Evolutionary conservation across 2,329 filamentous ascomycete species (phyloP).

Genomic region (Aureobasidium pullulans): DNA sequence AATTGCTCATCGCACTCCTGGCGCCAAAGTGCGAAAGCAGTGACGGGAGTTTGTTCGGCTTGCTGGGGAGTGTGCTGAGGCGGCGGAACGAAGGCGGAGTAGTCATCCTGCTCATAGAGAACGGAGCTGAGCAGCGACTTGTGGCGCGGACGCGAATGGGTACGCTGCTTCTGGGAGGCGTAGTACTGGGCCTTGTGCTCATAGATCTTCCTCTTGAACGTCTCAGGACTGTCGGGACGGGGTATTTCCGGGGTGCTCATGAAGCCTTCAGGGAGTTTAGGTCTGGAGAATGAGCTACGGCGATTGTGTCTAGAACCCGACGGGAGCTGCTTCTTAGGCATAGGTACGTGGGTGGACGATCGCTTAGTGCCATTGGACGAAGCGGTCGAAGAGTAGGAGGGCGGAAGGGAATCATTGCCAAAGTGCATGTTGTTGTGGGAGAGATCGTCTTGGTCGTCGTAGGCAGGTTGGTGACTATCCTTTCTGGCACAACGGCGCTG

Average conservation of each 20-base stretch:
- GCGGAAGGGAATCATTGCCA: background rate
- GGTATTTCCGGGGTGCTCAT: constrained; percentile 1
- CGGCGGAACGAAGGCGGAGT: background rate
- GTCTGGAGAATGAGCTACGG: background rate
- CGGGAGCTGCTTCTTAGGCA: constrained; percentile 4
- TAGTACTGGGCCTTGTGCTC: constrained; percentile 6
- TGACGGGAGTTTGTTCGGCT: background rate
- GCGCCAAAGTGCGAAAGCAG: background rate
- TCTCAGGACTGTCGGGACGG: background rate
- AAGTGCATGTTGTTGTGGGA: constrained; percentile 3
- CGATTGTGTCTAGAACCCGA: background rate
- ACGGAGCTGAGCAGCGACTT: background rate
- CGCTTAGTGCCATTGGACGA: background rate
- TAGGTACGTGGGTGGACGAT: background rate
- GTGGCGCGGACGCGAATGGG: background rate
- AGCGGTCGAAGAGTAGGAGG: background rate
- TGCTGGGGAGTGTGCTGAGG: background rate
- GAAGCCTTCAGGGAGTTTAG: background rate
- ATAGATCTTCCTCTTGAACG: constrained; percentile 1
- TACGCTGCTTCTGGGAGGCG: constrained; percentile 1
- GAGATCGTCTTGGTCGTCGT: constrained; percentile 1
- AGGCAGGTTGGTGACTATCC: background rate
- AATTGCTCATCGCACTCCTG: constrained; percentile 6
- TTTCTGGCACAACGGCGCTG: background rate
- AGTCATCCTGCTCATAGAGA: background rate